These are phyloP conservation scores for Panellus pusillus DNA, from an alignment of 768 basidiomycete genomes.

Conservation along the genomic window DNA sequence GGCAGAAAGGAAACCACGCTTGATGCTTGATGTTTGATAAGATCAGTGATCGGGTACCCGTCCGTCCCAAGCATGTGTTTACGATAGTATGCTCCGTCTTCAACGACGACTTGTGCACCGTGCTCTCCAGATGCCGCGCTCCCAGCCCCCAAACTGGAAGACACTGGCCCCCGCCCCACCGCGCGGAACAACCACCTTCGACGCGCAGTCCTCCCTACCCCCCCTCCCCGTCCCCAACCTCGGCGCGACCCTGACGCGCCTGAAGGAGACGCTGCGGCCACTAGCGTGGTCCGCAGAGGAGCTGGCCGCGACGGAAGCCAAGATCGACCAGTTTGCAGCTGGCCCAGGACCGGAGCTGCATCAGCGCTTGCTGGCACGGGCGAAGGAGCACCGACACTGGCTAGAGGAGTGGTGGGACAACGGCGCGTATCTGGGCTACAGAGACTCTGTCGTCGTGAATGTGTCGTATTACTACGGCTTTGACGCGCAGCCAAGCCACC, in stretches of 20 bases:
- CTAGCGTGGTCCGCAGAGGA: constrained; percentile 68
- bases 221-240: constrained; percentile 77
- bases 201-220: constrained; percentile 61
- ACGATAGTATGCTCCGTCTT: too few species aligned
- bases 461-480: constrained; percentile 97
- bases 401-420: constrained; percentile 97
- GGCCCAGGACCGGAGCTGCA: constrained; percentile 61
- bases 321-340: constrained; percentile 67
- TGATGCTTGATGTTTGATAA: too few species aligned
- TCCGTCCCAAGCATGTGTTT: too few species aligned
- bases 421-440: constrained; percentile 74
- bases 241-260: constrained; percentile 56
- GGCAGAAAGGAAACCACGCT: too few species aligned
- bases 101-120: too few species aligned
- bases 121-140: constrained; percentile 9
- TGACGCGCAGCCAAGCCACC: constrained; percentile 59
- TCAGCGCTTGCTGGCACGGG: constrained; percentile 54
- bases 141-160: constrained; percentile 69
- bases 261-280: constrained; percentile 37
- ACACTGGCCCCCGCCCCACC: constrained; percentile 59
- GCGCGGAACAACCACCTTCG: constrained; percentile 59
- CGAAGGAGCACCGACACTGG: constrained; percentile 70
- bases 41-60: too few species aligned
- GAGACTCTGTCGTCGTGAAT: constrained; percentile 87
- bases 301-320: constrained; percentile 49